Percentiles rank a stretch among this genome's conserved stretches.
These are phyloP conservation scores for Peronospora belbahrii DNA, from an alignment of 352 stramenopile species.

Conservation along the genomic window DNA sequence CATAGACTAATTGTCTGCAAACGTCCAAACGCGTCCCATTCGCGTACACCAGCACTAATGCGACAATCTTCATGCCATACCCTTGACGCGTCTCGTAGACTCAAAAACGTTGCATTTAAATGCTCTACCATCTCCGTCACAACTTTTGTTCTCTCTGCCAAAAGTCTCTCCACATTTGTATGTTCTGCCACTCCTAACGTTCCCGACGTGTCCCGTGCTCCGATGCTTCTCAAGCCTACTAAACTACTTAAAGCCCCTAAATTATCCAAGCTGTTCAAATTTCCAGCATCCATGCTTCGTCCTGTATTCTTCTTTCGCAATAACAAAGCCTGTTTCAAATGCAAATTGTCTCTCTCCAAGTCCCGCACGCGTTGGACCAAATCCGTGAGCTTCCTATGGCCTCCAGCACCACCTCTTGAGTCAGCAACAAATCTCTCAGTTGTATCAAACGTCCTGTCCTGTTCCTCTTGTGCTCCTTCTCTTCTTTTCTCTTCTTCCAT, in stretches of 20 bases:
- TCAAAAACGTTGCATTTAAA: conserved; percentile 61
- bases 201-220: background rate
- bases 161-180: conserved; percentile 40
- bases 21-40: conserved; percentile 67
- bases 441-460: background rate
- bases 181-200: conserved; percentile 12
- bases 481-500: conserved; percentile 4
- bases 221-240: conserved; percentile 7
- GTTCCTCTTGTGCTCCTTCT: conserved; percentile 4
- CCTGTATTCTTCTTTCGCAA: conserved; percentile 43
- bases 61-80: conserved; percentile 75
- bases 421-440: background rate
- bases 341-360: conserved; percentile 66
- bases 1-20: conserved; percentile 71
- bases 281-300: background rate
- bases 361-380: conserved; percentile 60
- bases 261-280: conserved; percentile 19
- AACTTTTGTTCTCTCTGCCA: conserved; percentile 63
- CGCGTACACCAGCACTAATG: conserved; percentile 64
- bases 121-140: conserved; percentile 79
- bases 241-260: conserved; percentile 9
- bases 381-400: conserved; percentile 64
- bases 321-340: conserved; percentile 69
- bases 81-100: conserved; percentile 50
- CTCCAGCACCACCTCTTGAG: conserved; percentile 1